Evolutionary conservation across 768 basidiomycete genomes (phyloP).

Genomic region (Tulasnella calospora): DNA sequence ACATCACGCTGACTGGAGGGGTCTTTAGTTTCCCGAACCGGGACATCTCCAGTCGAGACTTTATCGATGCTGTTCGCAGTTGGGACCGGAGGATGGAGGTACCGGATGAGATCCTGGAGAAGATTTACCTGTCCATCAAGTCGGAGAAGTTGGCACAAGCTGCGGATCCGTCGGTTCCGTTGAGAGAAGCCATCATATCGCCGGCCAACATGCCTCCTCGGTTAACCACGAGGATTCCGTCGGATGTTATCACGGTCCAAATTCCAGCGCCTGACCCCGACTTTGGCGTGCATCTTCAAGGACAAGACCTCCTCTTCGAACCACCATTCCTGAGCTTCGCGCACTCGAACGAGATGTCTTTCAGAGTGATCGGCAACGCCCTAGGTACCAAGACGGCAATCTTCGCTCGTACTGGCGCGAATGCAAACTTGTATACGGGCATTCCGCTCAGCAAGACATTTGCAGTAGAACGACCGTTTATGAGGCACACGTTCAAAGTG

Average conservation of each 20-base stretch:
- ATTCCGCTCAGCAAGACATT: conserved; percentile 74
- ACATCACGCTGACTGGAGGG: conserved; percentile 15
- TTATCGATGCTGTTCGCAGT: conserved; percentile 74
- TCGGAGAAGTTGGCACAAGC: conserved; percentile 67
- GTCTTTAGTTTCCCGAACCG: conserved; percentile 33
- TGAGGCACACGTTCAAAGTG: conserved; percentile 94
- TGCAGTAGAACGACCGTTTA: conserved; percentile 85
- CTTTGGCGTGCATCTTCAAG: conserved; percentile 75
- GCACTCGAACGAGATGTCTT: conserved; percentile 74
- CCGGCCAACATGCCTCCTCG: conserved; percentile 55
- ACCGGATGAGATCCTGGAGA: conserved; percentile 67
- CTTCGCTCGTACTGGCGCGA: conserved; percentile 76
- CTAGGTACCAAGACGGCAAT: conserved; percentile 79
- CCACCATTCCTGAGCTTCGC: conserved; percentile 77
- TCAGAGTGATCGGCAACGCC: conserved; percentile 81
- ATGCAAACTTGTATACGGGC: conserved; percentile 76
- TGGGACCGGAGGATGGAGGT: conserved; percentile 68
- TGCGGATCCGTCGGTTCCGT: conserved; percentile 41
- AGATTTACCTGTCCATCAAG: conserved; percentile 69
- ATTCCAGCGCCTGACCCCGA: conserved; percentile 81
- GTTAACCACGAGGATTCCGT: conserved; percentile 82
- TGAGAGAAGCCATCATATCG: conserved; percentile 50
- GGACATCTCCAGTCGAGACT: conserved; percentile 69
- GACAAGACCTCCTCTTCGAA: conserved; percentile 84
- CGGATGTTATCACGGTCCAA: conserved; percentile 79